phyloP scores from a whole-genome alignment of 495 filamentous ascomycete genomes.

The Aspergillus saccharolyticus region DNA sequence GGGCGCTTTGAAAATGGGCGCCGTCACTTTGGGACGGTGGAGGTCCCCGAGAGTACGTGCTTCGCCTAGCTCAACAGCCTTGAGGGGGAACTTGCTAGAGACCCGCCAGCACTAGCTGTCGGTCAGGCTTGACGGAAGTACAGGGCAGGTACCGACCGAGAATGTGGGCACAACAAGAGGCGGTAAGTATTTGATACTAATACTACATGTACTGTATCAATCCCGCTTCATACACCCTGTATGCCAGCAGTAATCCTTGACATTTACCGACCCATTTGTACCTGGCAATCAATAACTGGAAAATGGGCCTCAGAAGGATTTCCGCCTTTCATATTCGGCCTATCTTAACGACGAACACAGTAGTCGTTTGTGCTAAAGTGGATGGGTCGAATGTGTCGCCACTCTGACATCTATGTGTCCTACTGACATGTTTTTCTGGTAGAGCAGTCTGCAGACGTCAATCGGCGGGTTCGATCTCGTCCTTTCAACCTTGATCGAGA shows the following conservation, averaged over 20 bases:
- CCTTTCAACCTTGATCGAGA: too few relatives aligned
- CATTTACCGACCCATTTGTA: neutral
- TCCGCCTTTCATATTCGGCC: neutral
- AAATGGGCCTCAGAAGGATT: slow-evolving; percentile 2
- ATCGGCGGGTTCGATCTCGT: neutral
- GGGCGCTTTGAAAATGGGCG: slow-evolving; percentile 12
- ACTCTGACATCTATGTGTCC: neutral
- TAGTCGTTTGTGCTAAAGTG: neutral
- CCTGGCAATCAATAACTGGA: neutral
- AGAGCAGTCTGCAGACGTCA: neutral
- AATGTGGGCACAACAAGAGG: neutral
- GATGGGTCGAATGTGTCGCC: neutral
- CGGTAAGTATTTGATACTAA: neutral
- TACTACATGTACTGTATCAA: neutral
- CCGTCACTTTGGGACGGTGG: slow-evolving; percentile 23
- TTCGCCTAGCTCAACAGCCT: slow-evolving; percentile 5
- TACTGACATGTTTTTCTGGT: too few relatives aligned
- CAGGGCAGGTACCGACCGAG: neutral
- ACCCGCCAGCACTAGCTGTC: neutral
- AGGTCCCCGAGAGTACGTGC: slow-evolving; percentile 10
- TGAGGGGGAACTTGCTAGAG: neutral
- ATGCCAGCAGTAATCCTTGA: neutral
- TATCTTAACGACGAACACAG: neutral
- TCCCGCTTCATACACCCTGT: neutral
- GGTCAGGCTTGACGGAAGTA: neutral